Conservation (phyloP, 2,329 filamentous ascomycete genomes). For the Pyrenophora graminea region DNA sequence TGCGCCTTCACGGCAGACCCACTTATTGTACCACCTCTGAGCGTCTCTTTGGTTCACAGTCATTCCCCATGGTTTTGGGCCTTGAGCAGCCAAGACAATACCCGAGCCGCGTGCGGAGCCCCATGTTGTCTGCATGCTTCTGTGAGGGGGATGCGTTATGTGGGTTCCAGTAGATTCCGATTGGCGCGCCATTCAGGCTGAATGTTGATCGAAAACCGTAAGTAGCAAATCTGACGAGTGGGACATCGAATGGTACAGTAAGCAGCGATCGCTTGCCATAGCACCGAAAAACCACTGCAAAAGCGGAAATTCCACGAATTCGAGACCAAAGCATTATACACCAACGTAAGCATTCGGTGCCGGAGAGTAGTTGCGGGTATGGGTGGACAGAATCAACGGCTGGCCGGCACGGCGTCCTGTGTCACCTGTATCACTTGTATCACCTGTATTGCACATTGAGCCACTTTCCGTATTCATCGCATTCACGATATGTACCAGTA, state of each 20-base stretch:
- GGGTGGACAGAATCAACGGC: too few species aligned
- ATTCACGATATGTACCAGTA: too few species aligned
- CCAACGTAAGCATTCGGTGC: too few species aligned
- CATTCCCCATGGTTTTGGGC: slow-evolving; percentile 14
- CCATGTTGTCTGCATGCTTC: slow-evolving; percentile 7
- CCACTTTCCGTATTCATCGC: too few species aligned
- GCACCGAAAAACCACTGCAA: background rate
- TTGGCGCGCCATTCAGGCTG: slow-evolving; percentile 29
- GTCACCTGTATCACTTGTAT: too few species aligned
- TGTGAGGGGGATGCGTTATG: slow-evolving; percentile 24
- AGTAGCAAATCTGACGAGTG: slow-evolving; percentile 1
- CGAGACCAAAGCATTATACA: too few species aligned
- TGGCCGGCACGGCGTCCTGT: too few species aligned
- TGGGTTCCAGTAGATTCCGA: background rate
- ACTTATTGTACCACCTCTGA: slow-evolving; percentile 5
- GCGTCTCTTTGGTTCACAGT: slow-evolving; percentile 11
- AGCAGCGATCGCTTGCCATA: background rate
- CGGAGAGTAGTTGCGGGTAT: too few species aligned
- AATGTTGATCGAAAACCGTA: slow-evolving; percentile 12
- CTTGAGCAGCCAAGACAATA: slow-evolving; percentile 8
- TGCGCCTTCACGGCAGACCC: background rate
- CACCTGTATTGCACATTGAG: too few species aligned
- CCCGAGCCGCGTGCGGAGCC: slow-evolving; percentile 23
- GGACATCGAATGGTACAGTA: background rate
- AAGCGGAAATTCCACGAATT: background rate